Evolutionary conservation across 805 yeast genomes (phyloP).

Genomic region (Jamesozyma lodderae): DNA sequence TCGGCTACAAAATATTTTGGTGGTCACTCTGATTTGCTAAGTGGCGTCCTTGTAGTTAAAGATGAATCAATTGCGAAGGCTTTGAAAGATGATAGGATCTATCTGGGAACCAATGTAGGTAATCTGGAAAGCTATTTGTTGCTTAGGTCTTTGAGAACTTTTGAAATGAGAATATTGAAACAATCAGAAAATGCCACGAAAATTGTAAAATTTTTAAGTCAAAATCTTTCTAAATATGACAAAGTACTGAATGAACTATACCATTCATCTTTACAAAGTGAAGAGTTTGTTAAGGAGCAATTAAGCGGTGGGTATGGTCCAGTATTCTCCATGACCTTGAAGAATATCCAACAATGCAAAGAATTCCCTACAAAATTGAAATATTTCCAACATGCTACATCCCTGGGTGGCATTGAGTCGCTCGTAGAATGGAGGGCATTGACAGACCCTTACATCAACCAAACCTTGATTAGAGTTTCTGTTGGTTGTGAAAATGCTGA

Average conservation of each 20-base stretch:
- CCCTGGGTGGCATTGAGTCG: conserved; percentile 88
- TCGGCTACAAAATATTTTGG: conserved; percentile 92
- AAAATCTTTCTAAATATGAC: conserved; percentile 38
- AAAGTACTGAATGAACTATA: conserved; percentile 42
- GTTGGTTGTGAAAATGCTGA: conserved; percentile 71
- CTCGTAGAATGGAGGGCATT: conserved; percentile 85
- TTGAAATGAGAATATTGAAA: conserved; percentile 55
- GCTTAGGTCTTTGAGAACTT: conserved; percentile 73
- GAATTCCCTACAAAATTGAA: conserved; percentile 54
- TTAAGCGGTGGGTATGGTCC: conserved; percentile 61
- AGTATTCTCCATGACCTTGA: conserved; percentile 58
- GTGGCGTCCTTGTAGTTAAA: conserved; percentile 71
- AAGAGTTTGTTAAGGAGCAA: conserved; percentile 57
- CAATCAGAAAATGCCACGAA: conserved; percentile 58
- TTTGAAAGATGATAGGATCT: conserved; percentile 54
- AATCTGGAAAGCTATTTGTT: conserved; percentile 69
- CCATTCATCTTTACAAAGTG: conserved; percentile 74
- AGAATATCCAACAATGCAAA: conserved; percentile 46
- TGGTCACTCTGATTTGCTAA: conserved; percentile 87
- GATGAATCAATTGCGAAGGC: conserved; percentile 36
- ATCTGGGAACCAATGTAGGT: conserved; percentile 70
- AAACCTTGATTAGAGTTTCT: conserved; percentile 60
- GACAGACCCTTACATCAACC: conserved; percentile 49
- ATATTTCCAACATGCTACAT: conserved; percentile 82
- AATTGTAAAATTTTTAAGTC: conserved; percentile 50